Conservation (phyloP, 2,329 filamentous ascomycete species). For the Fusarium tuaranense region DNA sequence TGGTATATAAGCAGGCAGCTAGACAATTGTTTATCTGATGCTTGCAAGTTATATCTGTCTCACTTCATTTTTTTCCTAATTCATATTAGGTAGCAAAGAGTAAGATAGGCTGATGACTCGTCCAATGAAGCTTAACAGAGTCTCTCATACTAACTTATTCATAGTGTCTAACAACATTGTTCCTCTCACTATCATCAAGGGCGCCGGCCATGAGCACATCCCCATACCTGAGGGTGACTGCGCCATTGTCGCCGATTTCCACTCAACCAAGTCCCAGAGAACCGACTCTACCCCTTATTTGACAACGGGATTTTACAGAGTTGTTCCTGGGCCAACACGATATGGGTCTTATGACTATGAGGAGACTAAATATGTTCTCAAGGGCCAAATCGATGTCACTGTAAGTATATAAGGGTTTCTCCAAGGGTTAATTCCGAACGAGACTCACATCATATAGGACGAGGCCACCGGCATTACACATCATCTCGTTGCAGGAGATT, state of each 20-base stretch:
- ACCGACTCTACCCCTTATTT: conserved; percentile 11
- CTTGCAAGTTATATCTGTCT: background rate
- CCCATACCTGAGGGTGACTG: conserved; percentile 25
- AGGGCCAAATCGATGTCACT: conserved; percentile 28
- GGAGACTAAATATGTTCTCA: conserved; percentile 34
- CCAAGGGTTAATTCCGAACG: background rate
- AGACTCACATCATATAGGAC: conserved; percentile 9
- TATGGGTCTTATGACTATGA: conserved; percentile 32
- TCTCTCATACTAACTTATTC: background rate
- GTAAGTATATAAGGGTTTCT: background rate
- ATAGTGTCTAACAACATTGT: conserved; percentile 33
- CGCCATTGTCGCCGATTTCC: conserved; percentile 30
- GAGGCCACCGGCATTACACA: conserved; percentile 33
- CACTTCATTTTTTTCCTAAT: background rate
- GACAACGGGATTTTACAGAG: conserved; percentile 30
- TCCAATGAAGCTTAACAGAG: background rate
- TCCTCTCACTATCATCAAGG: conserved; percentile 36
- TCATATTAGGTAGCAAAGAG: background rate
- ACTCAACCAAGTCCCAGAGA: conserved; percentile 20
- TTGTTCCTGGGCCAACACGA: conserved; percentile 31
- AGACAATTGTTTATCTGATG: background rate
- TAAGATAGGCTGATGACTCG: background rate
- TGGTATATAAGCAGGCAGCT: conserved; percentile 7
- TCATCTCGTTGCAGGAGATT: conserved; percentile 34
- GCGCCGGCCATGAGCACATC: conserved; percentile 32